Percentiles rank a stretch among this genome's conserved stretches.
phyloP scores from a whole-genome alignment of 345 rosid species.

The Hirschfeldia incana region DNA sequence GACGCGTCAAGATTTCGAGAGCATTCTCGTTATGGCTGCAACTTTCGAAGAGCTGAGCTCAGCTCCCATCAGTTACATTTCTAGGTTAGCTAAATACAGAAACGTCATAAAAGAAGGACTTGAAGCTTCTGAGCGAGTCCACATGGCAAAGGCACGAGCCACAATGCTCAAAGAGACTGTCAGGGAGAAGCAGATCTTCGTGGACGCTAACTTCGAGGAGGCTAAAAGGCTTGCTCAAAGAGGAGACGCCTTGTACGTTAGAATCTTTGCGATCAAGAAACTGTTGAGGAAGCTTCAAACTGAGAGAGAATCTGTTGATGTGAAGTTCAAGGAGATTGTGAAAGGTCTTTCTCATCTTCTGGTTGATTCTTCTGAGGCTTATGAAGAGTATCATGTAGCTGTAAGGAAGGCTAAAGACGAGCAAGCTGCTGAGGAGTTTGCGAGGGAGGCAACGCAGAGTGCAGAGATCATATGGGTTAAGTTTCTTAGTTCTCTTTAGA shows the following conservation, averaged over 20 bases:
- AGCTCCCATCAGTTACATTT: constrained; percentile 37
- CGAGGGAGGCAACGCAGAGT: constrained; percentile 30
- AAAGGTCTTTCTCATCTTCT: constrained; percentile 25
- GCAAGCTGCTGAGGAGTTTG: constrained; percentile 35
- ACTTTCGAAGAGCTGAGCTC: constrained; percentile 33
- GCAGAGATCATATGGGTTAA: constrained; percentile 36
- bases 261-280: constrained; percentile 37
- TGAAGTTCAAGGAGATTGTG: constrained; percentile 14
- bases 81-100: constrained; percentile 33
- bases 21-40: constrained; percentile 20
- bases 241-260: constrained; percentile 33
- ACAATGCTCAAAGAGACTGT: constrained; percentile 24
- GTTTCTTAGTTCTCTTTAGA: constrained; percentile 39
- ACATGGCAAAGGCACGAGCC: constrained; percentile 19
- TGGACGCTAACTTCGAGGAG: constrained; percentile 18
- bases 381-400: constrained; percentile 34
- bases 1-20: constrained; percentile 23
- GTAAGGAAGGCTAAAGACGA: constrained; percentile 34
- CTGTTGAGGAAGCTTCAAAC: constrained; percentile 25
- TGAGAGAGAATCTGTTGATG: constrained; percentile 23
- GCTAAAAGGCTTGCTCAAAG: constrained; percentile 30
- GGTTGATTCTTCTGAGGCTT: constrained; percentile 31
- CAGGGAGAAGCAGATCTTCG: constrained; percentile 21
- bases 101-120: constrained; percentile 35
- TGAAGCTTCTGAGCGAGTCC: constrained; percentile 36